A percentile compares a stretch with the other conserved stretches of the same genome.
Evolutionary conservation across 2,329 filamentous ascomycete genomes (phyloP).

Genomic region (Phyllachora maydis): DNA sequence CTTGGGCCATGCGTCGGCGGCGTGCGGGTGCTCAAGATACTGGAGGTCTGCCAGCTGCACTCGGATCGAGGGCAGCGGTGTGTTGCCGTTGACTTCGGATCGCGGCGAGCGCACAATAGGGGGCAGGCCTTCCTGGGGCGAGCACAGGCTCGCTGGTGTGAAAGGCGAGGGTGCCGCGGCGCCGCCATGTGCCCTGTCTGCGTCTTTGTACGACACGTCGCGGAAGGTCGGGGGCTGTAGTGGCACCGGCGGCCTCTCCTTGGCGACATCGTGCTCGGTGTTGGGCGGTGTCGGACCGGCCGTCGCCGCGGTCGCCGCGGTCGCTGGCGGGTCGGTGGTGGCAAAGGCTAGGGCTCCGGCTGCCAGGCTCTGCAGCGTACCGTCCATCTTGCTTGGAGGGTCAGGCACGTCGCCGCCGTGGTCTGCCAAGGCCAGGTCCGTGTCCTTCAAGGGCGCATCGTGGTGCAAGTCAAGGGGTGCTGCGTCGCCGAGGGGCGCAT

Average conservation of each 20-base stretch:
- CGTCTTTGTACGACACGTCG: slow-evolving; percentile 3
- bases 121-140: slow-evolving; percentile 9
- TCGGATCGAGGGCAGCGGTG: slow-evolving; percentile 16
- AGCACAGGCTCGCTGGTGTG: slow-evolving; percentile 6
- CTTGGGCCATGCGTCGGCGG: slow-evolving; percentile 8
- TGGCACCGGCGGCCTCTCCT: slow-evolving; percentile 4
- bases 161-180: slow-evolving; percentile 6
- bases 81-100: slow-evolving; percentile 14
- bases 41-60: slow-evolving; percentile 13
- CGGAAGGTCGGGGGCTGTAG: slow-evolving; percentile 3
- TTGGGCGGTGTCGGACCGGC: slow-evolving; percentile 6
- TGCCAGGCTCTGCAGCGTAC: slow-evolving; percentile 12
- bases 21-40: slow-evolving; percentile 5
- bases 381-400: no score
- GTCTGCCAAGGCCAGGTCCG: no score
- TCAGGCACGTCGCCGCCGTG: slow-evolving; percentile 3
- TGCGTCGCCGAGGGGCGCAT: slow-evolving; percentile 2
- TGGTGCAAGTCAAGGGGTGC: slow-evolving; percentile 1
- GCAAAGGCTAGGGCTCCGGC: slow-evolving; percentile 11
- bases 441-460: no score
- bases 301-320: slow-evolving; percentile 4
- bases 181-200: slow-evolving; percentile 2
- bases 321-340: slow-evolving; percentile 2
- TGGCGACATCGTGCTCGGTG: slow-evolving; percentile 5
- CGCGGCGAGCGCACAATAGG: slow-evolving; percentile 15